Evolutionary conservation across 768 basidiomycete genomes (phyloP), one percentile per base, ranked within the genome.

Genomic region (Hysterangium stoloniferum): DNA sequence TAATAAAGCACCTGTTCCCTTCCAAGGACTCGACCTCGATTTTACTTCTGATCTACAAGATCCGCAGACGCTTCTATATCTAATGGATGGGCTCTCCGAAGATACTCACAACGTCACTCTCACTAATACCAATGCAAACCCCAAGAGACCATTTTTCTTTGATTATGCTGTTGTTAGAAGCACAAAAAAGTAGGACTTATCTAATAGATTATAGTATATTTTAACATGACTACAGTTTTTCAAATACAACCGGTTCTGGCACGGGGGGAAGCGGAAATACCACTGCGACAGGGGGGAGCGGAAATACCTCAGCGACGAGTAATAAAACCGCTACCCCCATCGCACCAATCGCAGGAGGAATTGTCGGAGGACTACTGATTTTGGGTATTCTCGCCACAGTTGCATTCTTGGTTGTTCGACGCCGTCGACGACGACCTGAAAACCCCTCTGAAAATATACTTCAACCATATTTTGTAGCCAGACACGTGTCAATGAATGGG

Each of bases 11-110:
- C 48, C 48, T 7, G 27, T 38, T 7, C 38, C 25, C 36, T 40
- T 50, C 6, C 24, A 20, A 27, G 48, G 48, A 6, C 25, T 31
- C 27, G 34, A 41, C 20, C 4, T 50, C 19, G 35, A 50, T 38
- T 41, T 41, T 35, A 31, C 48, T 17, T 25, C 48, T 15, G 19
- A 38, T 19, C 22, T 25, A 31, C 34, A 50, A 40, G 24, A 50
- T 20, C 48, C 48, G 29, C 48, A 41, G 17, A 50, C 48, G 33
- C 29, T 50, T 20, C 38, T 50, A 22, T 50, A 50, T 29, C 48
- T 50, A 7, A 33, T 40, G 19, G 48, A 50, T 32, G 33, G 34
- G n/a, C 36, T 50, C 4, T 38, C 35, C 19, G 37, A 50, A 28
- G 17, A 41, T 22, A 41, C 17, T 17, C 48, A 50, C 37, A 50